phyloP scores from a whole-genome alignment of 2,329 filamentous ascomycete genomes.

The Botrytis byssoidea region DNA sequence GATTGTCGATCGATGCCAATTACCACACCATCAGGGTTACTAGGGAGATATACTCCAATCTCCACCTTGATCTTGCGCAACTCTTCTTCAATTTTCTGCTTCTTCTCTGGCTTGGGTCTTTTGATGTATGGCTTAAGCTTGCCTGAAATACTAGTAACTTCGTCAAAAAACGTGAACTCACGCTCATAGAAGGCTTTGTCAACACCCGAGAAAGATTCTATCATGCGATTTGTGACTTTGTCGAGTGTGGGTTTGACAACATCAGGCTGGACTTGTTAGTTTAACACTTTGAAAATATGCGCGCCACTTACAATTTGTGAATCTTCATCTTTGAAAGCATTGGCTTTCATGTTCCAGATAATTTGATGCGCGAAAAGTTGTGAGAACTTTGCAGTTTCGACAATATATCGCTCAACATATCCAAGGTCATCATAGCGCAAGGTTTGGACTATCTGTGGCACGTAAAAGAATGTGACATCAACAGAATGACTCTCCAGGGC shows the following conservation, averaged over 20 bases:
- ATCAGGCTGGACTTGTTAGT: constrained; percentile 61
- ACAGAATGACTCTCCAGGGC: constrained; percentile 90
- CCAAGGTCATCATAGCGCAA: constrained; percentile 89
- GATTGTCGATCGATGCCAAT: constrained; percentile 98
- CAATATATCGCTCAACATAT: constrained; percentile 93
- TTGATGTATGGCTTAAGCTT: constrained; percentile 95
- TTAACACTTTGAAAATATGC: constrained; percentile 8
- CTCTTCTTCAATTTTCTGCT: constrained; percentile 98
- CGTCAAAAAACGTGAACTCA: constrained; percentile 97
- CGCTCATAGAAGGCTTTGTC: constrained; percentile 88
- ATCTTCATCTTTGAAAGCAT: constrained; percentile 96
- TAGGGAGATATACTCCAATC: constrained; percentile 93
- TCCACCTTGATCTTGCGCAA: constrained; percentile 96
- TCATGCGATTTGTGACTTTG: constrained; percentile 80
- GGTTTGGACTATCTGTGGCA: constrained; percentile 95
- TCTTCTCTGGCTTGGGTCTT: constrained; percentile 90
- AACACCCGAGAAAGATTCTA: constrained; percentile 73
- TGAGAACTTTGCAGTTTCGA: constrained; percentile 97
- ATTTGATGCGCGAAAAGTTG: constrained; percentile 98
- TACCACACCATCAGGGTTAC: constrained; percentile 94
- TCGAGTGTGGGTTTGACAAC: constrained; percentile 91
- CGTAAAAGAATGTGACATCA: constrained; percentile 98
- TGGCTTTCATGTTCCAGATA: constrained; percentile 99
- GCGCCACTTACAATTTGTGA: constrained; percentile 66
- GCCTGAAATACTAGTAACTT: constrained; percentile 92